These are phyloP conservation scores for Pseudevernia furfuracea DNA, from an alignment of 495 filamentous ascomycete genomes.

Conservation along the genomic window DNA sequence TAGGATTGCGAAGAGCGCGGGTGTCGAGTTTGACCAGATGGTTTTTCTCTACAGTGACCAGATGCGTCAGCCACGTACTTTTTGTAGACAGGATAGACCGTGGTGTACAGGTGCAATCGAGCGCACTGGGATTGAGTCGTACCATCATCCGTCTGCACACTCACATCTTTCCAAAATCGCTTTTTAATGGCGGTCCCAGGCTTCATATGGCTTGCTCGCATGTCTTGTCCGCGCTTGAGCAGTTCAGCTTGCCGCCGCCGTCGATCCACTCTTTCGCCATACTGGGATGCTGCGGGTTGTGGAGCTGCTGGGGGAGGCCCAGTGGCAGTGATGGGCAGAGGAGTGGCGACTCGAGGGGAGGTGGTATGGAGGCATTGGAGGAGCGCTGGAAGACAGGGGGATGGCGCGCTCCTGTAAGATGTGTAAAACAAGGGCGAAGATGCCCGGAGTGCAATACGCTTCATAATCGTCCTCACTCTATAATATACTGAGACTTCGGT, in stretches of 20 bases:
- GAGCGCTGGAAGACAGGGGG: neutral
- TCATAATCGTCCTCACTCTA: conserved; percentile 3
- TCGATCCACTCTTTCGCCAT: conserved; percentile 44
- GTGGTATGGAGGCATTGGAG: conserved; percentile 46
- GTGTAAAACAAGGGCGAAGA: conserved; percentile 9
- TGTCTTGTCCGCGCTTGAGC: conserved; percentile 41
- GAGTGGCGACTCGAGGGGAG: conserved; percentile 43
- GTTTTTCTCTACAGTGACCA: conserved; percentile 41
- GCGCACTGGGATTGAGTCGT: conserved; percentile 12
- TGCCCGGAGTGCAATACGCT: conserved; percentile 2
- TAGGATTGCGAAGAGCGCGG: conserved; percentile 69
- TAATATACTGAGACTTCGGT: neutral
- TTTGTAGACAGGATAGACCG: conserved; percentile 1
- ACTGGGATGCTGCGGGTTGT: conserved; percentile 46
- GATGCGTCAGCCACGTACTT: neutral
- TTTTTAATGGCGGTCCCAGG: conserved; percentile 47
- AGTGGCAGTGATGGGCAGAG: conserved; percentile 65
- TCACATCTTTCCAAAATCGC: conserved; percentile 79
- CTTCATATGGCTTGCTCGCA: conserved; percentile 33
- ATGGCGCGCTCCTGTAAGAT: conserved; percentile 9
- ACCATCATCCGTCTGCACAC: conserved; percentile 52
- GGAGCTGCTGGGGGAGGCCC: conserved; percentile 81
- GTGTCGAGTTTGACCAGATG: conserved; percentile 72
- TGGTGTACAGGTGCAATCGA: conserved; percentile 4
- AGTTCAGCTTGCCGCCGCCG: conserved; percentile 49